Evolutionary conservation across 2,329 filamentous ascomycete genomes (phyloP).

Genomic region (Venturia aucupariae): DNA sequence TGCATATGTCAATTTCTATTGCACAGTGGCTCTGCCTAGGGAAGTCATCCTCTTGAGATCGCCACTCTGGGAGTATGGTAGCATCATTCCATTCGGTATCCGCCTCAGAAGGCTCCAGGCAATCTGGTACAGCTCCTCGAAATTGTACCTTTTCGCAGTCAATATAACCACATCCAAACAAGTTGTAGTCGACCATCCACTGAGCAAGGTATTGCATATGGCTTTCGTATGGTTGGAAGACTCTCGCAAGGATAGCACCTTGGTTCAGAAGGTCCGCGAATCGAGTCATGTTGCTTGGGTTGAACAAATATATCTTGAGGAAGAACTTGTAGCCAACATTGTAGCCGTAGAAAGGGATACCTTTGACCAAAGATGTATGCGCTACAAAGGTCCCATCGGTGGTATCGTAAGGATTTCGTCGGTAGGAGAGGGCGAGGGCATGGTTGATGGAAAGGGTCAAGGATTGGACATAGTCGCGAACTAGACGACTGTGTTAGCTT

Average conservation of each 20-base stretch:
- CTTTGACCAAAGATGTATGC: constrained; percentile 85
- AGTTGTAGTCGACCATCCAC: constrained; percentile 97
- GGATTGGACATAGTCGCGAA: constrained; percentile 64
- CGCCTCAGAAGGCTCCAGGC: constrained; percentile 50
- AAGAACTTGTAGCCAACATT: constrained; percentile 86
- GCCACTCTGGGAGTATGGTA: constrained; percentile 51
- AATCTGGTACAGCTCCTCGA: constrained; percentile 63
- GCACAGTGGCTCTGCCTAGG: constrained; percentile 80
- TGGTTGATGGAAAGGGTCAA: constrained; percentile 85
- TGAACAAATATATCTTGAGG: constrained; percentile 90
- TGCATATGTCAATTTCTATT: constrained; percentile 81
- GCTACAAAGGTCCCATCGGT: constrained; percentile 60
- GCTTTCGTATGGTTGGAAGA: constrained; percentile 86
- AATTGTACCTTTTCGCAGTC: constrained; percentile 63
- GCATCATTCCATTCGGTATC: constrained; percentile 71
- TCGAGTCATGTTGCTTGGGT: constrained; percentile 77
- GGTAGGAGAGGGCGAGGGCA: constrained; percentile 77
- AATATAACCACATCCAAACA: constrained; percentile 88
- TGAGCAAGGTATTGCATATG: constrained; percentile 88
- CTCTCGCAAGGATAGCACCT: constrained; percentile 73
- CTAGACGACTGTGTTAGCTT: constrained; percentile 33
- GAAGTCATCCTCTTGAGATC: constrained; percentile 55
- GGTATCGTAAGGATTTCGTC: constrained; percentile 61
- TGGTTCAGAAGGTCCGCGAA: constrained; percentile 80
- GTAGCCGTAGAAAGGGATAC: constrained; percentile 91